Percentiles rank a stretch among this genome's conserved stretches.
phyloP scores from a whole-genome alignment of 176 grass and related monocot species.

The Zoysia japonica region DNA sequence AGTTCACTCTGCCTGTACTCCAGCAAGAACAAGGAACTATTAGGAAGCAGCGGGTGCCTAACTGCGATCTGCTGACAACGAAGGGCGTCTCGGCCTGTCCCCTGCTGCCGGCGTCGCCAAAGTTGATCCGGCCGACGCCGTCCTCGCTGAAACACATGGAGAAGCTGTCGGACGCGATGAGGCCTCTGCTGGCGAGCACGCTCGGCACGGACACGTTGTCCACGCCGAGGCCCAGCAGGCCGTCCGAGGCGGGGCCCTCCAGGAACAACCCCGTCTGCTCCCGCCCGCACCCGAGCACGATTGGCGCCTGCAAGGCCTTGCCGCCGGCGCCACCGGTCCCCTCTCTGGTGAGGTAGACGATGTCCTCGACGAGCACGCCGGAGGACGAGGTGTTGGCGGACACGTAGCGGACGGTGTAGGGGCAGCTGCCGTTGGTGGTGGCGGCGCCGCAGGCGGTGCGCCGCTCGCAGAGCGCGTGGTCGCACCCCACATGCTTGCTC shows the following conservation, averaged over 20 bases:
- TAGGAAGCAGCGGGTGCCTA: background rate
- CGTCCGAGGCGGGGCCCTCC: constrained; percentile 35
- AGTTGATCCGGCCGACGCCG: constrained; percentile 69
- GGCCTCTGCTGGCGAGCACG: constrained; percentile 35
- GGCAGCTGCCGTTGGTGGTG: constrained; percentile 43
- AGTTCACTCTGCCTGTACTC: background rate
- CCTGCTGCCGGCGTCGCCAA: constrained; percentile 60
- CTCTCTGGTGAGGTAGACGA: constrained; percentile 55
- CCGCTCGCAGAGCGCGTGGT: constrained; percentile 45
- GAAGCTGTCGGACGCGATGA: constrained; percentile 59
- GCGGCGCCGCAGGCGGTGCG: constrained; percentile 50
- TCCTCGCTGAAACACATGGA: constrained; percentile 78
- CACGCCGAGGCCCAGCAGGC: constrained; percentile 73
- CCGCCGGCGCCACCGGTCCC: background rate
- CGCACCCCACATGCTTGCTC: constrained; percentile 65
- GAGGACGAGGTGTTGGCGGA: constrained; percentile 63
- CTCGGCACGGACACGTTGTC: constrained; percentile 62
- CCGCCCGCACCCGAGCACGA: constrained; percentile 89
- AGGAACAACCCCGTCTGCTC: constrained; percentile 58
- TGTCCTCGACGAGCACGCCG: constrained; percentile 73
- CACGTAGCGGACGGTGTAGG: constrained; percentile 51
- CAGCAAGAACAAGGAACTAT: too few species aligned
- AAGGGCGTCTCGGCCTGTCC: constrained; percentile 67
- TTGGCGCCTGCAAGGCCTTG: constrained; percentile 33
- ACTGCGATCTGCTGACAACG: constrained; percentile 13